phyloP scores from a whole-genome alignment of 202 grass and related monocot species.

The Bolboschoenoplectus hybrid region DNA sequence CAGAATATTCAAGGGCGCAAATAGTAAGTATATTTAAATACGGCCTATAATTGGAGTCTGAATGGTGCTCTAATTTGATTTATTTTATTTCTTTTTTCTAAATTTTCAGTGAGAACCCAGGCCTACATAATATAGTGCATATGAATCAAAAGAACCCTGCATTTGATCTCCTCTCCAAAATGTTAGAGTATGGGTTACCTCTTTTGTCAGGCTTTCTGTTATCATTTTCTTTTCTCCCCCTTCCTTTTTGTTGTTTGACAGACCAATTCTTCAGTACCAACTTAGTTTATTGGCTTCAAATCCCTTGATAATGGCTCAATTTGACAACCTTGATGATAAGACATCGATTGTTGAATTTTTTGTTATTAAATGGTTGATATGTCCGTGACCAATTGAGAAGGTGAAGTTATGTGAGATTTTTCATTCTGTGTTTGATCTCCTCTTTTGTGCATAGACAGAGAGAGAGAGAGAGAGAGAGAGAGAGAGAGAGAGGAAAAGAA shows the following conservation, averaged over 20 bases:
- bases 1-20: slow-evolving; percentile 89
- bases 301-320: background rate
- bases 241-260: background rate
- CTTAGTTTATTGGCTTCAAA: background rate
- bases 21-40: slow-evolving; percentile 63
- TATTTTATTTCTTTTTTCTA: slow-evolving; percentile 39
- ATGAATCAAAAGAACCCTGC: slow-evolving; percentile 72
- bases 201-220: slow-evolving; percentile 30
- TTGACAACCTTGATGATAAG: slow-evolving; percentile 8
- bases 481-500: slow-evolving; percentile 11
- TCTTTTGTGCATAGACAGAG: background rate
- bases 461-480: too few species aligned
- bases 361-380: slow-evolving; percentile 8
- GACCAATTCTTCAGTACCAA: background rate
- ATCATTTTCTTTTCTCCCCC: background rate
- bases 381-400: background rate
- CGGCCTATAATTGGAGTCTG: slow-evolving; percentile 26
- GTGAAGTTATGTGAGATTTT: background rate
- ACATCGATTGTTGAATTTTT: background rate
- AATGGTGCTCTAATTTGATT: slow-evolving; percentile 9
- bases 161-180: slow-evolving; percentile 96
- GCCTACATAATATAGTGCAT: slow-evolving; percentile 88
- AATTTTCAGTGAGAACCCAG: slow-evolving; percentile 78
- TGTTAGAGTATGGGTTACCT: slow-evolving; percentile 79
- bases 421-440: background rate